Evolutionary conservation across 2,329 filamentous ascomycete genomes (phyloP).

Genomic region (Didymella exigua): DNA sequence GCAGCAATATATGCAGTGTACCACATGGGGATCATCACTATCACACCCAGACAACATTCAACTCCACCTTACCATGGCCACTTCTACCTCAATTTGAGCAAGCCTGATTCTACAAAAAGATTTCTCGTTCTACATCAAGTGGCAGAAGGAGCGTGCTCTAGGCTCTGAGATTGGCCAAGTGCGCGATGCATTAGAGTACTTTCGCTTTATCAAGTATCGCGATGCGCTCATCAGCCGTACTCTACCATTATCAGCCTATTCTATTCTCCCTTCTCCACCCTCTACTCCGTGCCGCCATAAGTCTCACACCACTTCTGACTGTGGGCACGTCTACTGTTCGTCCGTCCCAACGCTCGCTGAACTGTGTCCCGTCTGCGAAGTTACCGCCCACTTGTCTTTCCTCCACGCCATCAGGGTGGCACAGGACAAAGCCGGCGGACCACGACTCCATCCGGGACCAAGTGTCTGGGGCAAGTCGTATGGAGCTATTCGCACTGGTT

Average conservation of each 20-base stretch:
- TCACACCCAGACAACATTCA: background rate
- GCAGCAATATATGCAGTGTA: background rate
- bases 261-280: background rate
- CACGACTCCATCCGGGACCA: background rate
- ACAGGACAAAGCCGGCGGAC: slow-evolving; percentile 5
- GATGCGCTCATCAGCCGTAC: background rate
- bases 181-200: background rate
- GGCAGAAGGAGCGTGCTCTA: background rate
- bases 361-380: slow-evolving; percentile 3
- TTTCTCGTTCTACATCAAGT: slow-evolving; percentile 5
- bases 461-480: background rate
- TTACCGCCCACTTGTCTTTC: background rate
- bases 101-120: background rate
- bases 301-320: background rate
- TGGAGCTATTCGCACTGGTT: background rate
- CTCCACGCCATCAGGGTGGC: background rate
- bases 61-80: background rate
- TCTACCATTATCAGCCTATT: background rate
- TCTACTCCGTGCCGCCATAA: background rate
- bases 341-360: background rate
- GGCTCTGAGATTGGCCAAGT: background rate
- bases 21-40: background rate
- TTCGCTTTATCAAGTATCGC: slow-evolving; percentile 1
- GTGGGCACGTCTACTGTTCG: background rate
- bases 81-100: background rate